Evolutionary conservation across 2,329 filamentous ascomycete genomes (phyloP).

Genomic region (Sordariomycetes sp.): DNA sequence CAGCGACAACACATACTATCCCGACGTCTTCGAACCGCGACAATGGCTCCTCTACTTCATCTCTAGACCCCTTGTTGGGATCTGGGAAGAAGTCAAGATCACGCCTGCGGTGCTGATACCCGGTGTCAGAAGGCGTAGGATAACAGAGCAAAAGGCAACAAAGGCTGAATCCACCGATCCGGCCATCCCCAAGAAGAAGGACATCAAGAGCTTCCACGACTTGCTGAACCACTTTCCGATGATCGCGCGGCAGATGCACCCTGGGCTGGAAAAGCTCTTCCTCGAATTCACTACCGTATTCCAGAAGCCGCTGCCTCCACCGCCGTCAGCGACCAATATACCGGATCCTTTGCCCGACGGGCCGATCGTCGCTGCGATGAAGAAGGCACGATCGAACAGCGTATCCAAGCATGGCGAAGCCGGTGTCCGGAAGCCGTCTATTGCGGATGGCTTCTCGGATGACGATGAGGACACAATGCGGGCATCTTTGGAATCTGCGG

Average conservation of each 20-base stretch:
- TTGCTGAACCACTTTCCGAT: slow-evolving; percentile 86
- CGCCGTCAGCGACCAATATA: slow-evolving; percentile 52
- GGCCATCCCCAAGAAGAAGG: slow-evolving; percentile 60
- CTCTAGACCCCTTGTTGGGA: slow-evolving; percentile 76
- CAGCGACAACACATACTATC: slow-evolving; percentile 78
- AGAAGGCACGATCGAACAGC: slow-evolving; percentile 45
- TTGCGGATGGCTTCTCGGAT: slow-evolving; percentile 62
- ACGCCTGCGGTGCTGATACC: slow-evolving; percentile 52
- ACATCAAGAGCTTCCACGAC: slow-evolving; percentile 84
- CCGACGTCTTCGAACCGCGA: slow-evolving; percentile 77
- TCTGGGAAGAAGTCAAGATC: slow-evolving; percentile 68
- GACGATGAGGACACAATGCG: slow-evolving; percentile 91
- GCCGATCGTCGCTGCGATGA: slow-evolving; percentile 45
- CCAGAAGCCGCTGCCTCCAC: slow-evolving; percentile 73
- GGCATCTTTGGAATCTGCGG: slow-evolving; percentile 79
- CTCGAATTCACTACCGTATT: slow-evolving; percentile 81
- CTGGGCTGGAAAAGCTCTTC: slow-evolving; percentile 80
- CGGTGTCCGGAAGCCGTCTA: slow-evolving; percentile 28
- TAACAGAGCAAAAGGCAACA: slow-evolving; percentile 22
- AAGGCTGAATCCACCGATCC: slow-evolving; percentile 30
- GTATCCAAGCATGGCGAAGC: slow-evolving; percentile 23
- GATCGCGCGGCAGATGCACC: slow-evolving; percentile 94
- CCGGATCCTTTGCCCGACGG: slow-evolving; percentile 50
- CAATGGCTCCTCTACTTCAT: slow-evolving; percentile 98
- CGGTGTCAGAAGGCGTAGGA: slow-evolving; percentile 27